These are phyloP conservation scores for Leucosporidium scottii DNA, from an alignment of 768 basidiomycete species.

Conservation along the genomic window DNA sequence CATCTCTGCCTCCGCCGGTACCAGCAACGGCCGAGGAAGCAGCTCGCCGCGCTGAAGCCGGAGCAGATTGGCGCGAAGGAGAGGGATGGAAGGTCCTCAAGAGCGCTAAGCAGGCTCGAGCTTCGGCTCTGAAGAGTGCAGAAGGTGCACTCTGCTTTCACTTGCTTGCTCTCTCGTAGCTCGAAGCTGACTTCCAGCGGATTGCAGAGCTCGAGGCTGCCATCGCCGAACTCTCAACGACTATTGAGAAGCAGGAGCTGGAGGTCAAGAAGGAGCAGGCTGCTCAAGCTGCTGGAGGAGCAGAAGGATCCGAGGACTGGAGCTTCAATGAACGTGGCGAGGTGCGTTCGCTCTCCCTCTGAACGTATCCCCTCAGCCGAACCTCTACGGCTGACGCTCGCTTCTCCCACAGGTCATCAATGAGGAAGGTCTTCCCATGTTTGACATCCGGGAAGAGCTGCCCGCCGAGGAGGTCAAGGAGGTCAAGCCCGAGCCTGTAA, in stretches of 20 bases:
- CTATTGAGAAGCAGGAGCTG: neutral
- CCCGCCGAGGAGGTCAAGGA: constrained; percentile 1
- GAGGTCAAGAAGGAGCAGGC: constrained; percentile 9
- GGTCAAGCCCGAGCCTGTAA: neutral
- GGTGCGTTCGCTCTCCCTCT: constrained; percentile 5
- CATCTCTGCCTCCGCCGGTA: neutral
- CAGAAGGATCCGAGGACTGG: constrained; percentile 23
- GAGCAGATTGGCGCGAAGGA: constrained; percentile 26
- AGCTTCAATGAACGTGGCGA: constrained; percentile 27
- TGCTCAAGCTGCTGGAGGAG: neutral
- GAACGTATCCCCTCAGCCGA: rapidly evolving
- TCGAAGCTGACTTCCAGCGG: neutral
- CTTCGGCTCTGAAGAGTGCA: too few species aligned
- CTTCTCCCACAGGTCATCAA: constrained; percentile 24
- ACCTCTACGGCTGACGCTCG: too few species aligned
- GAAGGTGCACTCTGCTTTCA: too few species aligned
- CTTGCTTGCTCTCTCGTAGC: too few species aligned
- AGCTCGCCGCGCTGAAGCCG: neutral
- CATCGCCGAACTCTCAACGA: neutral
- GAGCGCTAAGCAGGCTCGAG: constrained; percentile 27
- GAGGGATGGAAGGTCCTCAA: neutral
- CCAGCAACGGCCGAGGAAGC: neutral
- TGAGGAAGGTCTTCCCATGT: constrained; percentile 31
- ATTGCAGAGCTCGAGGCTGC: neutral
- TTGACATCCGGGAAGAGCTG: constrained; percentile 31